Conservation (phyloP, 176 grass and related monocot genomes). For the Themeda triandra region DNA sequence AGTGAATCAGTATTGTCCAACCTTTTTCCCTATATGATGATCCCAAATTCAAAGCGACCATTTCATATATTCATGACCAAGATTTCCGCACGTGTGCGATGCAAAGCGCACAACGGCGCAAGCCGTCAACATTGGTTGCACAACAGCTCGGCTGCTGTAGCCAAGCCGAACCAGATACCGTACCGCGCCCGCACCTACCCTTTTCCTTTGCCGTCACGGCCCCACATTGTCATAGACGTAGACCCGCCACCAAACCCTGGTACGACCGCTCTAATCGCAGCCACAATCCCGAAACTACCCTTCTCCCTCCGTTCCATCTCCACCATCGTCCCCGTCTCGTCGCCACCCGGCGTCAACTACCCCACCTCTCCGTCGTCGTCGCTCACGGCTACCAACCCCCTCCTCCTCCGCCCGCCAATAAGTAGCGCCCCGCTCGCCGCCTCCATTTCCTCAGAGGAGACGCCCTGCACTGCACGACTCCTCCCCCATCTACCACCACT, state of each 20-base stretch:
- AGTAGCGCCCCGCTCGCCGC: slow-evolving; percentile 28
- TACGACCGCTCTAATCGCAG: not conserved
- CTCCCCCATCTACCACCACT: not conserved
- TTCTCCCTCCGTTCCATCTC: not conserved
- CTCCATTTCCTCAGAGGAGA: slow-evolving; percentile 37
- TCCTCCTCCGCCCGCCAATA: slow-evolving; percentile 27
- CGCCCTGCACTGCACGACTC: slow-evolving; percentile 22
- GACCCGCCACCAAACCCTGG: not conserved
- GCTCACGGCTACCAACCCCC: slow-evolving; percentile 26
- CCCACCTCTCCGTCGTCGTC: not conserved
- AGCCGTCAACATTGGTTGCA: not conserved
- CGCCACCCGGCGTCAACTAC: not conserved
- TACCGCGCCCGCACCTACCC: not conserved
- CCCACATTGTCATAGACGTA: slow-evolving; percentile 10
- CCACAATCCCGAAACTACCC: slow-evolving; percentile 21
- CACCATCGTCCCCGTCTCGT: not conserved
- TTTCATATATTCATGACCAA: not conserved
- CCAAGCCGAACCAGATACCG: not conserved
- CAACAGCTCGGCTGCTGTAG: not conserved
- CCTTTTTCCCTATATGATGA: too few relatives aligned
- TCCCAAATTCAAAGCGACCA: too few relatives aligned
- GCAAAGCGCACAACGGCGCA: not conserved
- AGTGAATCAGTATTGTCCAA: too few relatives aligned
- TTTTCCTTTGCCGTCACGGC: not conserved
- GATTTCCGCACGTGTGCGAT: not conserved